Evolutionary conservation across 139 green algal genomes (phyloP), one percentile per base, ranked within the genome.

Genomic region (Haematococcus lacustris): DNA sequence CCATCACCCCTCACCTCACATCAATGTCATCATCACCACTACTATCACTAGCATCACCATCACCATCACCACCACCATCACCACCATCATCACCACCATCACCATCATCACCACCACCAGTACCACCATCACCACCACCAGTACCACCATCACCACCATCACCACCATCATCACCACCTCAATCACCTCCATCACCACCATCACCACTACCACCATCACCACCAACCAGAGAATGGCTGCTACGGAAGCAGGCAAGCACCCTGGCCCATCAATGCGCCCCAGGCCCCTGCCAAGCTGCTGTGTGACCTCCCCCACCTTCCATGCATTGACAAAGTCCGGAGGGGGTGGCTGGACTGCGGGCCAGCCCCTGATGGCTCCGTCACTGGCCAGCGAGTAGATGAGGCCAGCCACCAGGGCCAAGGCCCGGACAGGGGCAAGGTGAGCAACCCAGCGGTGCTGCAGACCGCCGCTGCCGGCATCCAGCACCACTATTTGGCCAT

Each of bases 281-380:
- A n/a, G n/a, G n/a, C n/a, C n/a, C n/a, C 41, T 47, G 32, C 43
- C 33, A 3, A 65, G 0, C 41, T 43, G 0, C 3, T 38, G n/a
- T 53, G 39, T 33, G 38, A 26, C 23, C 4, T 60, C 28, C 6
- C 66, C 37, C 61, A 80, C 71, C 71, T 67, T 43, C 76, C 76
- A 85, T 13, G 65, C 71, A 3, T 64, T 33, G 0, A 71, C 40
- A 3, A 28, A 53, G 3, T 51, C 23, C 30, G 47, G 39, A 13
- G 75, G 35, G 3, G 64, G 34, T 0, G 83, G 67, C 43, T 64
- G 40, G 38, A 64, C 25, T 21, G 76, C 70, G 1, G 78, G 73
- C 88, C 89, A 94, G 23, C 80, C 87, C 17, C 76, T 79, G 32
- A 96, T 80, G 47, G 71, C 74, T 50, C 90, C 90, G 63, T 90